Percentiles rank a stretch among this genome's conserved stretches.
Conservation (phyloP, 1,284 basidiomycete genomes). For the Boletus subluridellus region DNA sequence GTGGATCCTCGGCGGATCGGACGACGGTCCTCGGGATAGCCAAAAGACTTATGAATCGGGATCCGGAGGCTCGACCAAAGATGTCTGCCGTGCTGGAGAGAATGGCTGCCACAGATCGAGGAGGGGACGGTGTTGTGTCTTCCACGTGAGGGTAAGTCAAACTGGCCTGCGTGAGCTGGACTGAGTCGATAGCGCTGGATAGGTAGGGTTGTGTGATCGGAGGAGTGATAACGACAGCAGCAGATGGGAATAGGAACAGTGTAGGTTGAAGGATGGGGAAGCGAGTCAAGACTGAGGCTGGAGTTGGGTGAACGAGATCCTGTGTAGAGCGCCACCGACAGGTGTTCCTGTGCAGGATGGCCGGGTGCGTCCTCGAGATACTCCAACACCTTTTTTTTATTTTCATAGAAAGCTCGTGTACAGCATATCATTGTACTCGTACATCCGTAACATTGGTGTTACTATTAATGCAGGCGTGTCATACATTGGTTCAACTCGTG, state of each 20-base stretch:
- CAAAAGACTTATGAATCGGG: not conserved
- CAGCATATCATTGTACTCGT: not conserved
- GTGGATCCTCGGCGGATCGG: not conserved
- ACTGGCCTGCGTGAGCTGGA: not conserved
- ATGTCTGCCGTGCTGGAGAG: not conserved
- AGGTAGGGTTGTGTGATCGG: not conserved
- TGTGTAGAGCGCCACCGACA: not conserved
- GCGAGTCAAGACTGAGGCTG: no score
- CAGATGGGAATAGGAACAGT: no score
- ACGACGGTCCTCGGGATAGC: not conserved
- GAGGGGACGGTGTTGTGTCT: not conserved
- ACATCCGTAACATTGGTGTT: not conserved
- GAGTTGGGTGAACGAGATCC: not conserved
- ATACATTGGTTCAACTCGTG: no score
- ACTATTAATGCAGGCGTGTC: no score
- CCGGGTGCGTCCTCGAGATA: not conserved
- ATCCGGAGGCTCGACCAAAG: constrained; percentile 2
- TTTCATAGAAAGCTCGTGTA: not conserved
- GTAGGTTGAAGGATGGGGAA: no score
- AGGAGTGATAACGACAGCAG: not conserved
- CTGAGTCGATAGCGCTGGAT: not conserved
- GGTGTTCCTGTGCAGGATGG: not conserved
- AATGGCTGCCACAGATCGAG: not conserved
- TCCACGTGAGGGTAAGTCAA: not conserved
- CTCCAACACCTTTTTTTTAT: no score